These are phyloP conservation scores for Eucommia ulmoides DNA, from an alignment of 257 asterid species.

Conservation along the genomic window DNA sequence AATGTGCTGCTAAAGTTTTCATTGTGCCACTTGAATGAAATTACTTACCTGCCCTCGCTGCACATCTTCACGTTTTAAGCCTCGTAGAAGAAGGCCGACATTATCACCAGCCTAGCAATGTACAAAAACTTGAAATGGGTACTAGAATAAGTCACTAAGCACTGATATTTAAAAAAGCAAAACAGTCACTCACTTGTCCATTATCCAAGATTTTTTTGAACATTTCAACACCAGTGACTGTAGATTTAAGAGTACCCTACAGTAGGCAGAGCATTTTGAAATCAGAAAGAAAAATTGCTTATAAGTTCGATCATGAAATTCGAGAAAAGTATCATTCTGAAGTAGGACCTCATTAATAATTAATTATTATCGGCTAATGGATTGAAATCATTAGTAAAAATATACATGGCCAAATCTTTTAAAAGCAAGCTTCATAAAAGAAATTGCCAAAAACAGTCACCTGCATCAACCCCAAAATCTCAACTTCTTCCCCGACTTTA, in stretches of 20 bases:
- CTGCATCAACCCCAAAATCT: constrained; percentile 77
- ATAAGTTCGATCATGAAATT: too few relatives aligned
- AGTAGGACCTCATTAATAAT: too few relatives aligned
- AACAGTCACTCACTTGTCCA: constrained; percentile 66
- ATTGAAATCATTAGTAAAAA: too few relatives aligned
- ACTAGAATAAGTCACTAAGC: neutral
- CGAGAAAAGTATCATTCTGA: too few relatives aligned
- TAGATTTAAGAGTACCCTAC: constrained; percentile 71
- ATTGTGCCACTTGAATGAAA: too few relatives aligned
- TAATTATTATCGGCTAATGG: too few relatives aligned
- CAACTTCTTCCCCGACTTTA: constrained; percentile 92
- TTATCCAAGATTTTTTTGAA: constrained; percentile 85
- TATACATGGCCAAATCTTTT: too few relatives aligned
- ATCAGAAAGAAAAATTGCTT: neutral
- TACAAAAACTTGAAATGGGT: constrained; percentile 1
- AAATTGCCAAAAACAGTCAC: constrained; percentile 15
- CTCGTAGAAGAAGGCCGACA: constrained; percentile 94
- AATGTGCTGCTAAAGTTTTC: too few relatives aligned
- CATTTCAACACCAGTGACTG: constrained; percentile 98
- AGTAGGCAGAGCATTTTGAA: constrained; percentile 4
- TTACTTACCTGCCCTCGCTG: constrained; percentile 82
- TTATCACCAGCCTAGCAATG: constrained; percentile 91
- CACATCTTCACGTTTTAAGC: constrained; percentile 86
- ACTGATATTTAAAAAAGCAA: too few relatives aligned
- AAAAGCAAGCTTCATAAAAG: neutral